Conservation (phyloP, 768 basidiomycete species). For the Suillus sp. region DNA sequence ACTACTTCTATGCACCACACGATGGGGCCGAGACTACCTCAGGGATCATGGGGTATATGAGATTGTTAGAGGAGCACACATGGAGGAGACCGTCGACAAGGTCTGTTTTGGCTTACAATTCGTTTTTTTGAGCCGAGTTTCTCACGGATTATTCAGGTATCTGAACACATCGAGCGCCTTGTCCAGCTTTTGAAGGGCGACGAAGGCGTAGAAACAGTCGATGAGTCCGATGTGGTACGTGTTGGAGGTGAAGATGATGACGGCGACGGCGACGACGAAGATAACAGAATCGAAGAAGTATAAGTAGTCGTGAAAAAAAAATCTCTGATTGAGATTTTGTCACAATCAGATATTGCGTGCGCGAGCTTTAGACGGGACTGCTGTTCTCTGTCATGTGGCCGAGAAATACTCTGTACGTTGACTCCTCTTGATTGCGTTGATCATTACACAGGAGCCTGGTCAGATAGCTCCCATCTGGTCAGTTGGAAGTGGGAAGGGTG, state of each 20-base stretch:
- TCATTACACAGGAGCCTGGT: neutral
- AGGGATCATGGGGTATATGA: constrained; percentile 84
- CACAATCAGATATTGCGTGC: neutral
- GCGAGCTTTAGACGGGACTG: neutral
- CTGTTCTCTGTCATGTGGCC: neutral
- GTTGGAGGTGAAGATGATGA: constrained; percentile 28
- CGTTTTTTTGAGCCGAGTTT: neutral
- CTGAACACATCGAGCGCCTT: constrained; percentile 84
- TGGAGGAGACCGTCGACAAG: constrained; percentile 76
- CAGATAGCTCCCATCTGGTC: neutral
- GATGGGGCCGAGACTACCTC: constrained; percentile 83
- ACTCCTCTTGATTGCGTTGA: neutral
- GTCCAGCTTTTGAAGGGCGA: constrained; percentile 84
- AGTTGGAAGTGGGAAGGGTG: neutral
- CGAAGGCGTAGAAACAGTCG: constrained; percentile 57
- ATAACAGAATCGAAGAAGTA: constrained; percentile 75
- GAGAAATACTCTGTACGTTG: neutral
- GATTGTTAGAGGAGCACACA: constrained; percentile 77
- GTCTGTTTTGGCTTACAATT: constrained; percentile 39
- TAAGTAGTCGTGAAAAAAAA: constrained; percentile 33
- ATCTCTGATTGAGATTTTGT: neutral
- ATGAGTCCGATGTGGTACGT: constrained; percentile 35
- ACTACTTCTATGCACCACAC: constrained; percentile 84
- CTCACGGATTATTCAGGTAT: constrained; percentile 51
- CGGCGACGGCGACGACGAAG: constrained; percentile 61